Evolutionary conservation across 179 eudicot genomes (phyloP).

Genomic region (Carnegiea gigantea): DNA sequence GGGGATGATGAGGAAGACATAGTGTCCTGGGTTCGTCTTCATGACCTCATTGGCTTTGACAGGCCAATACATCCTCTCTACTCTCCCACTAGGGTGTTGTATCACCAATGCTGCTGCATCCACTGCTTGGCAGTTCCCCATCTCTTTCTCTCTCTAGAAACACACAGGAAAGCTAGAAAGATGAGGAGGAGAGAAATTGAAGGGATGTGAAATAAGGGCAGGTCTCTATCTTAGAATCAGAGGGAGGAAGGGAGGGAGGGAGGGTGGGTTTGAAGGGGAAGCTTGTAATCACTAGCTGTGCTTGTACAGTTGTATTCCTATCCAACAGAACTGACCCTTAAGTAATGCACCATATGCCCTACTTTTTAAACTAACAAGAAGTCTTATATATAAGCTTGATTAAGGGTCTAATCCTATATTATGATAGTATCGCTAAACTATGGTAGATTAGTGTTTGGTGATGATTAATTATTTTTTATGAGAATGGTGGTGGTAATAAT

Average conservation of each 20-base stretch:
- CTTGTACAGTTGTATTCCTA: neutral
- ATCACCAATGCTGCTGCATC: constrained; percentile 95
- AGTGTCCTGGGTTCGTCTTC: constrained; percentile 88
- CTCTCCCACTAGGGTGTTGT: constrained; percentile 86
- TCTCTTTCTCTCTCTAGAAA: constrained; percentile 24
- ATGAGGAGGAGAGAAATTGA: constrained; percentile 15
- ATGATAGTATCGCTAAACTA: no score
- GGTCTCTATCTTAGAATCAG: constrained; percentile 25
- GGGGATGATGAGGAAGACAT: constrained; percentile 88
- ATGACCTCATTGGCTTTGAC: constrained; percentile 67
- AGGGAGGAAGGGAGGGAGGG: no score
- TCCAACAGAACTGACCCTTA: neutral
- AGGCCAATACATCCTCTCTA: constrained; percentile 84
- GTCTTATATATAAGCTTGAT: neutral
- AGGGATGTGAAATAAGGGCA: constrained; percentile 24
- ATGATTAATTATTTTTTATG: neutral
- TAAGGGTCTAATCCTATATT: neutral
- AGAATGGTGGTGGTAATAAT: constrained; percentile 12
- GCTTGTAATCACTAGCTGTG: neutral
- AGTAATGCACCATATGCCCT: neutral
- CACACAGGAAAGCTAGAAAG: neutral
- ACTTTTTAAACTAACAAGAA: constrained; percentile 11
- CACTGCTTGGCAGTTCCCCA: constrained; percentile 98
- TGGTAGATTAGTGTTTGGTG: constrained; percentile 23
- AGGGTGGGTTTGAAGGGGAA: no score